Evolutionary conservation across 2,329 filamentous ascomycete species (phyloP), one percentile per base, ranked within the genome.

Genomic region (Neophaeococcomyces mojaviensis): DNA sequence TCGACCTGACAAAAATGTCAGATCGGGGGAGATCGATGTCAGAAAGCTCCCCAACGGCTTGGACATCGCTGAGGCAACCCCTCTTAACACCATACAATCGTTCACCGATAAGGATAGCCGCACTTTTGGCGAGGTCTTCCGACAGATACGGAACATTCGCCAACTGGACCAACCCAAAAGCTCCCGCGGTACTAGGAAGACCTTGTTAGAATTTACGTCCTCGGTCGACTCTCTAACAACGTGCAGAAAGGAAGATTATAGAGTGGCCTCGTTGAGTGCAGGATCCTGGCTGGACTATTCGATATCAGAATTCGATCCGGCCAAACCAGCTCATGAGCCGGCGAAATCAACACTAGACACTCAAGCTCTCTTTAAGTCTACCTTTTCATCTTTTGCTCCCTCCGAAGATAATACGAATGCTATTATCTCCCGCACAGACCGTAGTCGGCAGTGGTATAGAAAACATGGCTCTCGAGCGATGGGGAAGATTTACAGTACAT

Each of bases 1-100:
- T 5, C 53, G 56, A 43, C 58, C 61, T 19, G 34, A 36, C 15
- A 24, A 39, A 12, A 15, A 39, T 3, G 34, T 42, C 33, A 36
- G 19, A 16, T 6, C 30, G 20, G 13, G 37, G 18, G 44, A 46
- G 12, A 20, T 34, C 16, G 47, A 51, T 30, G 34, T 38, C 19
- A 71, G 75, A 31, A 76, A 71, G 16, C 68, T 96, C 20, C 89
- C 89, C 0, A 82, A 79, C 48, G 87, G 88, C 31, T 77, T 95
- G 34, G 78, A 79, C 16, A 74, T 79, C 4, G 85, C 82, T 2
- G 80, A 81, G 51, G 33, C 49, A 24, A 39, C 49, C 7, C 4
- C 45, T 7, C 31, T 55, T 2, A 49, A 50, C 15, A 38, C 36
- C 41, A 47, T 59, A 7, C 58, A 61, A 38, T 51, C 57, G n/a